Evolutionary conservation across 768 basidiomycete species (phyloP), one percentile per base, ranked within the genome.

Genomic region (Baorangia bicolor): DNA sequence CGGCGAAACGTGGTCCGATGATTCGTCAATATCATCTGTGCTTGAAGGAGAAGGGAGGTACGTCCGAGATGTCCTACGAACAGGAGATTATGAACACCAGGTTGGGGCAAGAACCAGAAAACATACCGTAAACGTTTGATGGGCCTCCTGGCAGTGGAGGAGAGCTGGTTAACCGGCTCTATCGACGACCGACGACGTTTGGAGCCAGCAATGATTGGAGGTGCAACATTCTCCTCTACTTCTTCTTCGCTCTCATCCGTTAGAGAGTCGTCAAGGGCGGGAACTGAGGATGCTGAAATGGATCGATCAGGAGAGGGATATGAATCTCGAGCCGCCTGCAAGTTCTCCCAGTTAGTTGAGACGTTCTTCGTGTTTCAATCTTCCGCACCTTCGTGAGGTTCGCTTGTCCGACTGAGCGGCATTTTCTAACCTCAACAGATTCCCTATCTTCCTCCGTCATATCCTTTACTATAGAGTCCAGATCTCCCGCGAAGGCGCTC

Each of bases 401-500:
- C 4, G 9, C n/a, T 28, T 13, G 21, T 23, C 37, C 11, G 2
- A 5, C 13, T 9, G 25, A 45, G 1, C 10, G 0, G 3, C 23
- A 18, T 25, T 27, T 4, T 27, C 25, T 27, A 18, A 20, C 18
- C 16, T 10, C 20, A 11, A 8, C n/a, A 25, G n/a, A 42, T 35
- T 25, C 9, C 28, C n/a, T 38, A 0, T 53, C 44, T 28, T 47
- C 25, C 4, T 63, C 59, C 0, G 68, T 68, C 42, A 67, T 55
- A 53, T 69, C 69, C 40, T 73, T 69, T 2, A 75, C 63, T 27
- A 65, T 58, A 0, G 53, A 47, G 16, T 72, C 71, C 2, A 76
- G 35, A 42, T 69, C 70, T 2, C 56, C 51, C 0, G 69, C 69
- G 1, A 76, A 51, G 1, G 53, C 51, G 7, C 70, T 77, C 48